Base-by-base conservation (phyloP, 306 rosid genomes). In the Malus asiatica region DNA sequence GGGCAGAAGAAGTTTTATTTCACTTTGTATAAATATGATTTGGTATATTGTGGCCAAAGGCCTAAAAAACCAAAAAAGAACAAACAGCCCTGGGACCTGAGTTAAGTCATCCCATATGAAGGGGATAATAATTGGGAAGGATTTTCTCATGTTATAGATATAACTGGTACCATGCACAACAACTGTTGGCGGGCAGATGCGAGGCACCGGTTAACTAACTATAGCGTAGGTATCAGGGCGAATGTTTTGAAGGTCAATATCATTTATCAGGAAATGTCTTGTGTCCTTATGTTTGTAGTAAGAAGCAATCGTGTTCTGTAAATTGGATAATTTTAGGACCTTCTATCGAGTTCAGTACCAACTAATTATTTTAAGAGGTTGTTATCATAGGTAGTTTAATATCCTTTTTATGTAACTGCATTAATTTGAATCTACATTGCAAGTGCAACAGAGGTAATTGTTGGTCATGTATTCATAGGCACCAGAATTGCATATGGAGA, bases 401-500 rank as follows among this genome's bases (percentile, higher is more conserved):
- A 29, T 25, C 11, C 20, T 48, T 40, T 9, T 20, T 8, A 11
- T 52, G 60, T 48, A 40, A n/a, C 12, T 40, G 15, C 23, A 42
- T 46, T 48, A 33, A 11, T 73, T 59, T 73, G 53, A 38, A 5
- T 23, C n/a, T 74, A 27, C 15, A 4, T 45, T 60, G 11, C 15
- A 25, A 77, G 60, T 68, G 80, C 59, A 18, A 53, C 68, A 22
- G 11, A 58, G 51, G 25, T 72, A 9, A 75, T 58, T 79, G 63
- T 59, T 66, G 16, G 16, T 20, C 64, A 18, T 78, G 73, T 66
- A 45, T 62, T 67, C 59, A 2, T 63, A 93, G 96, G 96, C 95
- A 19, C 88, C 93, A 3, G 90, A 85, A 44, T 83, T 93, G 81
- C 95, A 93, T 87, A 75, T 78, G 82, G 93, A 93, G 85, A 73